Evolutionary conservation across 2,329 filamentous ascomycete species (phyloP).

Genomic region (Didymella keratinophila): DNA sequence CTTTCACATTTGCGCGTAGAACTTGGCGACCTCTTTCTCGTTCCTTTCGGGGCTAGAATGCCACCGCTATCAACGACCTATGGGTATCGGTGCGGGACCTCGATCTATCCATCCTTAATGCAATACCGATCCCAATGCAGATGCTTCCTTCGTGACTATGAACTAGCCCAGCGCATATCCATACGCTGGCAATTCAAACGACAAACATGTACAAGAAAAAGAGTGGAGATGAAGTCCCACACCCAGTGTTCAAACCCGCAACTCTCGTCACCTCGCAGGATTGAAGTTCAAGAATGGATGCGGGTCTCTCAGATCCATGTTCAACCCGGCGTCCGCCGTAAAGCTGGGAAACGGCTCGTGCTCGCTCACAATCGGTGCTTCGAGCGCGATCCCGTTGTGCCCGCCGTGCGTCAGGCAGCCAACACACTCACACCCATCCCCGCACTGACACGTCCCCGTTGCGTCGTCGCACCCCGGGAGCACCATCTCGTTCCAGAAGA

Average conservation of each 20-base stretch:
- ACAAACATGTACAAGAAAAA: slow-evolving; percentile 7
- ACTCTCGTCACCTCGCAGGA: slow-evolving; percentile 1
- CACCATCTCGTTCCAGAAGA: slow-evolving; percentile 48
- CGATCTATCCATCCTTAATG: neutral
- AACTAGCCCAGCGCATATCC: neutral
- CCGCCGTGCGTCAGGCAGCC: slow-evolving; percentile 62
- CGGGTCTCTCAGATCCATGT: slow-evolving; percentile 24
- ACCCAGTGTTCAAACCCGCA: neutral
- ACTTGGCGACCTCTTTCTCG: neutral
- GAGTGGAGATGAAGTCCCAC: neutral
- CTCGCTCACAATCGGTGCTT: slow-evolving; percentile 26
- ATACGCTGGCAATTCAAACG: neutral
- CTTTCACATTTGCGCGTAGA: neutral
- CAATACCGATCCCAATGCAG: neutral
- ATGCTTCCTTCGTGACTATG: neutral
- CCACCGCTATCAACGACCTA: neutral
- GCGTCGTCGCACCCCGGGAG: slow-evolving; percentile 56
- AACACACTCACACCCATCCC: slow-evolving; percentile 61
- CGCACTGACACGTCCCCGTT: slow-evolving; percentile 61
- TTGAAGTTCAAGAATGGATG: slow-evolving; percentile 23
- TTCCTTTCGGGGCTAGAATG: neutral
- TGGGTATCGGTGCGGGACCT: slow-evolving; percentile 7
- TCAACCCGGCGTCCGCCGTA: slow-evolving; percentile 11
- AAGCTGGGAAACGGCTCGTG: slow-evolving; percentile 30
- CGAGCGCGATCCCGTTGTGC: slow-evolving; percentile 55